Base-by-base conservation (phyloP, 768 basidiomycete genomes). In the Gloeopeniophorella convolvens region DNA sequence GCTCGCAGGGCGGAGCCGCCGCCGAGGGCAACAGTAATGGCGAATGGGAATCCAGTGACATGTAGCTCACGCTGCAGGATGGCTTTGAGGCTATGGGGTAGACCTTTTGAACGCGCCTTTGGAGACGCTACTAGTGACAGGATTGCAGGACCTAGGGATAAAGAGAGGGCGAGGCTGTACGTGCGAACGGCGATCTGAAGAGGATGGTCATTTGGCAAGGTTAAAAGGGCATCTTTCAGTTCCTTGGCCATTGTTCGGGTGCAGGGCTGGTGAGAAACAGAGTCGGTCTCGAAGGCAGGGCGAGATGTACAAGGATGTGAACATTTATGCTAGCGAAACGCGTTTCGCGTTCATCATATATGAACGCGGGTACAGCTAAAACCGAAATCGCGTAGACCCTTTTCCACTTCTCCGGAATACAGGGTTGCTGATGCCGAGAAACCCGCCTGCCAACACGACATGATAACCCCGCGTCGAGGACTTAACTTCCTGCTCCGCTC, bases 121-220 rank as follows among this genome's bases (percentile, higher is more conserved):
- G 51, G 39, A 4, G 74, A 66, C 1, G 69, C 64, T 10, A 79
- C 28, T 51, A 83, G 72, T 1, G 81, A 78, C 3, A 86, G 50
- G 9, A 87, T 65, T 2, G 77, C 70, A 1, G 87, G 86, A 2
- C 78, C 79, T n/a, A 89, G 71, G 1, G 79, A 78, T 18, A 89
- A 72, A 2, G 77, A 80, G 8, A 85, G 68, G 0, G 78, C 72
- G 9, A 89, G 75, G 4, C 70, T 71, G 64, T 87, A 89, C 0
- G 88, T 83, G 56, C 86, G 75, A 26, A 83, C 62, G 1, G 81
- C 74, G 34, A 85, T 69, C 46, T 79, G 80, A 12, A 71, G 57
- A 2, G 81, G 79, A 59, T 84, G 80, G 28, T 67, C 60, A 47
- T 49, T 43, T 30, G 60, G 54, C 8, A 58, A 41, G n/a, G 60